Conservation (phyloP, 2,329 filamentous ascomycete species). For the Alternaria infectoria region DNA sequence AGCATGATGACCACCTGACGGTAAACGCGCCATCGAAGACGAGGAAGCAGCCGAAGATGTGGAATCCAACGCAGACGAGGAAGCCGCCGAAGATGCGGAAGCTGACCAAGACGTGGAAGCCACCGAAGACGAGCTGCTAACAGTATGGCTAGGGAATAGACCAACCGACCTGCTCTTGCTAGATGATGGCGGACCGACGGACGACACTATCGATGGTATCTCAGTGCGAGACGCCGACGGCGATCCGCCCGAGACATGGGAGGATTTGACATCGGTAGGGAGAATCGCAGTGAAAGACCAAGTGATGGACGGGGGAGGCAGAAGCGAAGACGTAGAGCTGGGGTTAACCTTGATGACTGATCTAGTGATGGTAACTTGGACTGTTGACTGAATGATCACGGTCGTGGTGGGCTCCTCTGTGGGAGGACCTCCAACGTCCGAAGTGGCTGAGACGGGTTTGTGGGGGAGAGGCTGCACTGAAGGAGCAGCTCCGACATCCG, state of each 20-base stretch:
- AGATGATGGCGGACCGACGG: neutral
- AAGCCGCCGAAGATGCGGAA: neutral
- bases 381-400: conserved; percentile 22
- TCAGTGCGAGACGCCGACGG: neutral
- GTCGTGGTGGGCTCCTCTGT: conserved; percentile 18
- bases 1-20: neutral
- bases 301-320: neutral
- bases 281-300: conserved; percentile 1
- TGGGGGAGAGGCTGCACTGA: neutral
- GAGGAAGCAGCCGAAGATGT: neutral
- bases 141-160: neutral
- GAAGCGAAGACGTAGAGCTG: neutral
- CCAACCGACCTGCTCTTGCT: neutral
- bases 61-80: neutral
- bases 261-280: neutral
- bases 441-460: neutral
- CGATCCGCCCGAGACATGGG: neutral
- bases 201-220: neutral
- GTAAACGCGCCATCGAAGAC: neutral
- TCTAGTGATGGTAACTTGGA: conserved; percentile 2
- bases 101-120: neutral
- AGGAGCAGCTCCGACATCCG: neutral
- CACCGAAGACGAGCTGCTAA: conserved; percentile 1
- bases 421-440: neutral
- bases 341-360: neutral